These are phyloP conservation scores for Prunus yedoensis DNA, from an alignment of 331 rosid species.

Conservation along the genomic window DNA sequence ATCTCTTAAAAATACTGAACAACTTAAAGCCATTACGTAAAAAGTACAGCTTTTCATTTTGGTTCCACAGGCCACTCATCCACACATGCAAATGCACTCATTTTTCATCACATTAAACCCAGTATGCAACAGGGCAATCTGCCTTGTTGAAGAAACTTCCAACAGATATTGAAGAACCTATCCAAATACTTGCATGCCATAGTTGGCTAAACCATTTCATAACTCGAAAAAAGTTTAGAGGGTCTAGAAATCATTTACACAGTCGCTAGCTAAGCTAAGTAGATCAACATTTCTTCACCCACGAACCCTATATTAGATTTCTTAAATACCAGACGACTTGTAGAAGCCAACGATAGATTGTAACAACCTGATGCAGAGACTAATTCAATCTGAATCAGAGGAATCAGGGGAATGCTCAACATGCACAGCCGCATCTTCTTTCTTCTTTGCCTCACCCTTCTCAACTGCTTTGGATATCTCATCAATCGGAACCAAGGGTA, in stretches of 20 bases:
- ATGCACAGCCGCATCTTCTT: constrained; percentile 15
- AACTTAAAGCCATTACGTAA: too few relatives aligned
- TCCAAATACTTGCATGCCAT: background rate
- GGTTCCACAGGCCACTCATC: too few relatives aligned
- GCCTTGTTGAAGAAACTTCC: too few relatives aligned
- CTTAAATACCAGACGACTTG: background rate
- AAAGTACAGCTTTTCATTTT: too few relatives aligned
- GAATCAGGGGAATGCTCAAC: constrained; percentile 24
- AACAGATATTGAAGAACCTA: background rate
- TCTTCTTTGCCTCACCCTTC: constrained; percentile 31
- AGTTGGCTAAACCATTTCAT: background rate
- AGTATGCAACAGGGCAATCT: too few relatives aligned
- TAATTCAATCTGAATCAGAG: constrained; percentile 25
- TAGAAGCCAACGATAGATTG: background rate
- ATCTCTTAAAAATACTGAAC: too few relatives aligned
- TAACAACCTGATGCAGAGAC: background rate
- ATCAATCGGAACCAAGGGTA: constrained; percentile 65
- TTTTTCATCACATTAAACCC: too few relatives aligned
- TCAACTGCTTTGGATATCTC: constrained; percentile 43
- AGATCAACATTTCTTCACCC: background rate
- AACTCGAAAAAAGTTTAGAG: background rate
- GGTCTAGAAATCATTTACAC: background rate
- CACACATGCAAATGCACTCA: background rate
- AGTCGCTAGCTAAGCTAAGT: background rate
- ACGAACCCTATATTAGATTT: background rate